These are phyloP conservation scores for Hemisphaericaspora xylofermentans DNA, from an alignment of 1,139 yeast genomes.

Conservation along the genomic window DNA sequence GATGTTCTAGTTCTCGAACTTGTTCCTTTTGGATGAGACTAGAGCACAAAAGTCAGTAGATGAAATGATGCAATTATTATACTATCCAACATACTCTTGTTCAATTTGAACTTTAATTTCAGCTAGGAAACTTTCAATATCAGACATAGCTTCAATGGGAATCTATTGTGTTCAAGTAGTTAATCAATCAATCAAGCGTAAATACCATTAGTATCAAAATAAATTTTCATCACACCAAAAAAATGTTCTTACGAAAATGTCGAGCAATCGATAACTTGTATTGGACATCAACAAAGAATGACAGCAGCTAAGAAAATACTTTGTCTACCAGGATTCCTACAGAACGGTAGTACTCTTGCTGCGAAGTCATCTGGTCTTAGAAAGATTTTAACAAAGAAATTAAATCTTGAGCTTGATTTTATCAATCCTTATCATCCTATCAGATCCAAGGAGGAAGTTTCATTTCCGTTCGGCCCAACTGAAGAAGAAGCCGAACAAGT, in stretches of 20 bases:
- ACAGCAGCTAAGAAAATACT: slow-evolving; percentile 20
- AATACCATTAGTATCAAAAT: too few relatives aligned
- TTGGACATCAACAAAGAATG: not conserved
- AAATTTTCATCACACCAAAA: not conserved
- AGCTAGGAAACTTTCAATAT: slow-evolving; percentile 12
- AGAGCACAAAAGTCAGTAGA: not conserved
- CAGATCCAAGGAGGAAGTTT: slow-evolving; percentile 25
- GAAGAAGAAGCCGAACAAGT: slow-evolving; percentile 26
- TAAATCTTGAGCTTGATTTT: slow-evolving; percentile 45
- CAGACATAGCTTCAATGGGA: slow-evolving; percentile 6
- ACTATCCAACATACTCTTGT: slow-evolving; percentile 13
- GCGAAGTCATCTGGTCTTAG: slow-evolving; percentile 79
- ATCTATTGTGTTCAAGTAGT: not conserved
- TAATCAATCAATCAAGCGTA: too few relatives aligned
- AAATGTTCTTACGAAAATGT: not conserved
- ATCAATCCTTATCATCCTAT: slow-evolving; percentile 36
- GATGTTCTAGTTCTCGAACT: slow-evolving; percentile 16
- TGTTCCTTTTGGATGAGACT: slow-evolving; percentile 13
- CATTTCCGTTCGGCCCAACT: slow-evolving; percentile 27
- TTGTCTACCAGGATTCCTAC: slow-evolving; percentile 49
- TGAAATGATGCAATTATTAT: not conserved
- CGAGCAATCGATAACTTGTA: not conserved
- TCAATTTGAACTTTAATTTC: slow-evolving; percentile 14
- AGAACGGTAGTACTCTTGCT: slow-evolving; percentile 73
- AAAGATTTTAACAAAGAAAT: slow-evolving; percentile 60